A percentile compares a stretch with the other conserved stretches of the same genome.
Evolutionary conservation across 768 basidiomycete species (phyloP).

Genomic region (Boletus subparvulus): DNA sequence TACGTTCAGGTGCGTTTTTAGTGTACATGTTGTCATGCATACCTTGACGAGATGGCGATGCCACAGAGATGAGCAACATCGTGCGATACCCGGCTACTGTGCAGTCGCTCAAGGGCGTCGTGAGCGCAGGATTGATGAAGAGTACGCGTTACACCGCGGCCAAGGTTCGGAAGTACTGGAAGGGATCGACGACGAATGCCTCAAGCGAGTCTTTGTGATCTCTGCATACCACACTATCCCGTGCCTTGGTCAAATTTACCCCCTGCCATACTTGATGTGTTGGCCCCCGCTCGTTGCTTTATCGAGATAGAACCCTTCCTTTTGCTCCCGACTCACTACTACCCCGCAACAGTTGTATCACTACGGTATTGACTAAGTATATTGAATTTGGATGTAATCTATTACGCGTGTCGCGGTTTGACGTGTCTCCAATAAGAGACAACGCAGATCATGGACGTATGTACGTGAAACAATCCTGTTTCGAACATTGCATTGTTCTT

Average conservation of each 20-base stretch:
- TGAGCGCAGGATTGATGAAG: conserved; percentile 79
- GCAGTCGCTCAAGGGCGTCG: conserved; percentile 83
- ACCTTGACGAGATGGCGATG: not conserved
- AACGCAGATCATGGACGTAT: not conserved
- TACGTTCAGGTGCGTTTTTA: conserved; percentile 50
- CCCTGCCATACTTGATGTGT: not conserved
- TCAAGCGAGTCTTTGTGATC: conserved; percentile 4
- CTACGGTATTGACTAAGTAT: conserved; percentile 10
- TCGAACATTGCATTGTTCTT: not conserved
- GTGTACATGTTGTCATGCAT: not conserved
- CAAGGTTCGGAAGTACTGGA: conserved; percentile 88
- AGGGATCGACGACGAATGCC: conserved; percentile 20
- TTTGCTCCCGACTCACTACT: not conserved
- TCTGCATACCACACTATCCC: not conserved
- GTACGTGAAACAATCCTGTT: conserved; percentile 29
- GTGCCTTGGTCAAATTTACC: not conserved
- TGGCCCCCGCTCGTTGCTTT: conserved; percentile 11
- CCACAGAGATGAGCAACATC: conserved; percentile 69
- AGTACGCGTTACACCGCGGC: conserved; percentile 70
- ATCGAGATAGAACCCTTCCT: not conserved
- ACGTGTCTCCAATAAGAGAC: not conserved
- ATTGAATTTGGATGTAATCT: conserved; percentile 20
- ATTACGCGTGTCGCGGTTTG: not conserved
- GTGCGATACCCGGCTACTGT: conserved; percentile 82
- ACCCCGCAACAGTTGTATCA: conserved; percentile 17